Base-by-base conservation (phyloP, 2,329 filamentous ascomycete species). In the Chaetomiaceae sp. region DNA sequence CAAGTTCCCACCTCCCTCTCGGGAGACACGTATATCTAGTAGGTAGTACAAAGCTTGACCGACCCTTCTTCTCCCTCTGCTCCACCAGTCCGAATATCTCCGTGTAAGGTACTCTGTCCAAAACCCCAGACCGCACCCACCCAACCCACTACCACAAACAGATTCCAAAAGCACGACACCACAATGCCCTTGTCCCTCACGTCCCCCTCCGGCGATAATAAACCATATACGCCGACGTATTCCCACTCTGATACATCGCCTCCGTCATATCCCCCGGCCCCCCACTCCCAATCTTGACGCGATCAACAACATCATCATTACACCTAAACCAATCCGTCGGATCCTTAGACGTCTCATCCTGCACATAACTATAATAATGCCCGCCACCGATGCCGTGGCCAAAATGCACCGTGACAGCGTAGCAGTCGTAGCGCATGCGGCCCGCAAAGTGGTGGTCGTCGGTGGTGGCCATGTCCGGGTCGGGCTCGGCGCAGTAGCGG, bases 351-450 rank as follows among this genome's bases (percentile, higher is more conserved):
- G 72, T 73, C 33, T 76, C 73, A 60, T 85, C 81, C 39, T 79
- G 79, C 54, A 87, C 79, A 51, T 86, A 82, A 3, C 83, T 78
- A 47, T 85, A 84, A 66, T 96, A 96, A 68, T 96, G 91, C 0
- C 91, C 91, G 44, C 79, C 81, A 33, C 81, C 79, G 46, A 87
- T 73, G 1, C 76, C 82, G 1, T 71, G 71, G 19, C 91, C 91
- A 4, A 80, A 69, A 66, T 96, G 91, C 55, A 87, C 77, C 48
- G 95, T 81, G 6, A 96, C 86, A 2, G 85, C 92, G 65, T 95
- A 96, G 46, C 87, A 85, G 63, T 95, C 86, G 67, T 96, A 99
- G 5, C 74, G 71, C 63, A 87, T 89, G 0, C 87, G 85, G 1
- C 68, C 70, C 2, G 62, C 59, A 51, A 77, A 75, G 13, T 70